Evolutionary conservation across 2,329 filamentous ascomycete genomes (phyloP), one percentile per base, ranked within the genome.

Genomic region (Fusarium zealandicum): DNA sequence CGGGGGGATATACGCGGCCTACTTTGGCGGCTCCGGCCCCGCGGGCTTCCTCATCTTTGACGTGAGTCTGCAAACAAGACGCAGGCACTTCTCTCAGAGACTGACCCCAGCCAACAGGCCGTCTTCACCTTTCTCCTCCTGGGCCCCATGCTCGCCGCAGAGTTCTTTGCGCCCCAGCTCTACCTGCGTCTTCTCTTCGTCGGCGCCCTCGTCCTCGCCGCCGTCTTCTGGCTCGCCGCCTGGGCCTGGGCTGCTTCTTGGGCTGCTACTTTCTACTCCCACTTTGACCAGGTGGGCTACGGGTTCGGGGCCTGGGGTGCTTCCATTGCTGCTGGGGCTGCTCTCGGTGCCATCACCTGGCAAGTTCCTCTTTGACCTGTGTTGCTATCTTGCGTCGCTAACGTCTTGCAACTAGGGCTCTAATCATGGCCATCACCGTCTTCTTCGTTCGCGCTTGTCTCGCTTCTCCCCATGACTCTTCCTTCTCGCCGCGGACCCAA

Each of bases 31-130:
- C 50, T 68, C 68, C 4, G 74, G 74, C 4, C 71, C 75, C 5
- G 70, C 72, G 2, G 75, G 73, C 30, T 78, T 81, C 56, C 68
- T 80, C 36, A 75, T 80, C 55, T 81, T 81, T 51, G 73, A 78
- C 30, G 79, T 82, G 62, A 68, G 76, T 63, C 46, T 49, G 35
- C 54, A 65, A n/a, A n/a, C n/a, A n/a, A n/a, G n/a, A n/a, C n/a
- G n/a, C n/a, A n/a, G n/a, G n/a, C n/a, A n/a, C n/a, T n/a, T n/a
- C n/a, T n/a, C n/a, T 1, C 11, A 41, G 54, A 56, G 18, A 64
- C 44, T 58, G n/a, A 46, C 54, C 7, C 27, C 5, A 2, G 9
- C 22, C 2, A n/a, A 6, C 30, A 80, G 77, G 61, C 69, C 43
- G 72, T 78, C 63, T 70, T 72, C 54, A 77, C 75, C 27, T 75